Conservation (phyloP, 768 basidiomycete genomes). For the Mrakia gelida region DNA sequence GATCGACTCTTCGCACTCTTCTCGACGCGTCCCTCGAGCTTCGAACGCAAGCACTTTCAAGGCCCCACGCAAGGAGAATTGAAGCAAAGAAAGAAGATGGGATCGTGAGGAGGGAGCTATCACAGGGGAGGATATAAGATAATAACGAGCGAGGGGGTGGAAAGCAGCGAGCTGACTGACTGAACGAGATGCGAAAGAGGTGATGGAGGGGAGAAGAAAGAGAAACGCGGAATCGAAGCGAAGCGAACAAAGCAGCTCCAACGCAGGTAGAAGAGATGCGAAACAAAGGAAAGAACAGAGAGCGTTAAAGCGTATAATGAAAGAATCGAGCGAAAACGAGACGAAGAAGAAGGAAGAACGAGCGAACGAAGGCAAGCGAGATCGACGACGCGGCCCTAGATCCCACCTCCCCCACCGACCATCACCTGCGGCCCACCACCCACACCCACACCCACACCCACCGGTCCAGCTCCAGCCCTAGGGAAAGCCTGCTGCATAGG, state of each 20-base stretch:
- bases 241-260: not conserved
- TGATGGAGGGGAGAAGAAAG: not conserved
- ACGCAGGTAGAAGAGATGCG: not conserved
- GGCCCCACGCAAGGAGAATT: too few species aligned
- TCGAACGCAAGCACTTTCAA: too few species aligned
- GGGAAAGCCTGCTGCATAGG: conserved; percentile 6
- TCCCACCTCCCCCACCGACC: not conserved
- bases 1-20: too few species aligned
- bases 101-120: not conserved
- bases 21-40: too few species aligned
- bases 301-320: not conserved
- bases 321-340: not conserved
- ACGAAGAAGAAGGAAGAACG: not conserved
- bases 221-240: not conserved
- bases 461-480: not conserved
- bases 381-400: not conserved
- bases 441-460: too few species aligned
- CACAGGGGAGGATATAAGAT: too few species aligned
- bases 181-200: not conserved
- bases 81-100: not conserved
- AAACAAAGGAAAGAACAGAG: not conserved
- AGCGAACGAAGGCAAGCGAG: not conserved
- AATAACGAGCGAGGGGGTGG: too few species aligned
- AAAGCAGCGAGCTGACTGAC: too few species aligned
- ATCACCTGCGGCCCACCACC: not conserved